These are phyloP conservation scores for Saccharomycopsis javanensis DNA, from an alignment of 805 yeast species.

Conservation along the genomic window DNA sequence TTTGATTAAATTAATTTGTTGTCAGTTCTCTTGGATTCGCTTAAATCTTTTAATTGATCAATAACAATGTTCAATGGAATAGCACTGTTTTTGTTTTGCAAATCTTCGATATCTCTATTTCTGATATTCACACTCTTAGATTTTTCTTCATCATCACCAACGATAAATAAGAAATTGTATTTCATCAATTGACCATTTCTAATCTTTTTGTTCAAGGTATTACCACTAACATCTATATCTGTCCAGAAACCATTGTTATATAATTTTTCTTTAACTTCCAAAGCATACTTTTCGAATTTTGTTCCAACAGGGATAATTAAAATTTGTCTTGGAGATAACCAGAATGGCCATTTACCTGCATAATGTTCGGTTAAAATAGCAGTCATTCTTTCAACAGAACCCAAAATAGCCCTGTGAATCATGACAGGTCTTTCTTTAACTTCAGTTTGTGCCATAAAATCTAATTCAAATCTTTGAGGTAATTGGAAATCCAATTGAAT, in stretches of 20 bases:
- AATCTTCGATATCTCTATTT: conserved; percentile 88
- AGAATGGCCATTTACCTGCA: conserved; percentile 99
- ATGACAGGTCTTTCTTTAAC: conserved; percentile 75
- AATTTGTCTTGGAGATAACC: conserved; percentile 99
- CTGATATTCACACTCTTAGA: conserved; percentile 83
- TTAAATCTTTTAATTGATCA: conserved; percentile 54
- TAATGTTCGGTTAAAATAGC: conserved; percentile 96
- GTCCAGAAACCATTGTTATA: conserved; percentile 69
- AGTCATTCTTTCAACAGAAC: conserved; percentile 98
- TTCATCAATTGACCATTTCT: conserved; percentile 92
- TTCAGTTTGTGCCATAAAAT: conserved; percentile 62
- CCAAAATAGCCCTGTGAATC: conserved; percentile 98
- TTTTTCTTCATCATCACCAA: conserved; percentile 88
- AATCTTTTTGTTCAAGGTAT: conserved; percentile 96
- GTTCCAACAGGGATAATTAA: conserved; percentile 96
- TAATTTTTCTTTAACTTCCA: conserved; percentile 58
- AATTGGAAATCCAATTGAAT: conserved; percentile 98
- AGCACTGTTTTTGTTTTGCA: conserved; percentile 88
- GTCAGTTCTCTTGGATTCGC: conserved; percentile 65
- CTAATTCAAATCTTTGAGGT: conserved; percentile 87
- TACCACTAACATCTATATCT: conserved; percentile 88
- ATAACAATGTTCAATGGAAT: conserved; percentile 65
- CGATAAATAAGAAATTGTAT: conserved; percentile 92
- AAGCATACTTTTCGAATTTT: conserved; percentile 84
- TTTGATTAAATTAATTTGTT: conserved; percentile 29